Evolutionary conservation across 768 basidiomycete species (phyloP).

Genomic region (Tubosaeta sp.): DNA sequence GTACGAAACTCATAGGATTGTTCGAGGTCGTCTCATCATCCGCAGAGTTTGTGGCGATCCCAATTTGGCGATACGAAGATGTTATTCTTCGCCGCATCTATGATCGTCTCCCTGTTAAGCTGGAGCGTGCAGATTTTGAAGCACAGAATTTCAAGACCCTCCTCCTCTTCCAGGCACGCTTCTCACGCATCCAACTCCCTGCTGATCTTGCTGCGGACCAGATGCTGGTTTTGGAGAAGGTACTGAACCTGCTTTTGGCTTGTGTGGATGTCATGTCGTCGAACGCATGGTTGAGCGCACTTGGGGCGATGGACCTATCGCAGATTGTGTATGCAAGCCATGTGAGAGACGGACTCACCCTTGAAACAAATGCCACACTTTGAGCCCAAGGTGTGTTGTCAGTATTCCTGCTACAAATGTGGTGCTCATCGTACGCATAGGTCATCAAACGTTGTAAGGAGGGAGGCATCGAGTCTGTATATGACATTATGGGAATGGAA

Average conservation of each 20-base stretch:
- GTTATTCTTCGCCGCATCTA: conserved; percentile 82
- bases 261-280: conserved; percentile 98
- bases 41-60: conserved; percentile 91
- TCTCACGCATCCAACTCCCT: conserved; percentile 87
- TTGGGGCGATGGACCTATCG: conserved; percentile 95
- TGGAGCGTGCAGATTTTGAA: conserved; percentile 79
- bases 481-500: conserved; percentile 98
- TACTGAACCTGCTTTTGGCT: conserved; percentile 85
- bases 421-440: conserved; percentile 32
- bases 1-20: conserved; percentile 94
- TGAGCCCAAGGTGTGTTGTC: conserved; percentile 66
- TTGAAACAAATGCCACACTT: conserved; percentile 97
- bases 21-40: conserved; percentile 97
- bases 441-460: conserved; percentile 82
- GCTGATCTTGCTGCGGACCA: conserved; percentile 95
- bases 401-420: not conserved
- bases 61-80: conserved; percentile 94
- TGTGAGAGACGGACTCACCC: conserved; percentile 97
- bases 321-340: conserved; percentile 98
- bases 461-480: conserved; percentile 81
- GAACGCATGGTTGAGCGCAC: conserved; percentile 90
- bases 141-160: conserved; percentile 98
- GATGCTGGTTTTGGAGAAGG: conserved; percentile 79
- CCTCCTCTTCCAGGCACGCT: conserved; percentile 94
- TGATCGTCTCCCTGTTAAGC: conserved; percentile 94